Conservation (phyloP, 2,329 filamentous ascomycete species). For the Xylariaceae sp. region DNA sequence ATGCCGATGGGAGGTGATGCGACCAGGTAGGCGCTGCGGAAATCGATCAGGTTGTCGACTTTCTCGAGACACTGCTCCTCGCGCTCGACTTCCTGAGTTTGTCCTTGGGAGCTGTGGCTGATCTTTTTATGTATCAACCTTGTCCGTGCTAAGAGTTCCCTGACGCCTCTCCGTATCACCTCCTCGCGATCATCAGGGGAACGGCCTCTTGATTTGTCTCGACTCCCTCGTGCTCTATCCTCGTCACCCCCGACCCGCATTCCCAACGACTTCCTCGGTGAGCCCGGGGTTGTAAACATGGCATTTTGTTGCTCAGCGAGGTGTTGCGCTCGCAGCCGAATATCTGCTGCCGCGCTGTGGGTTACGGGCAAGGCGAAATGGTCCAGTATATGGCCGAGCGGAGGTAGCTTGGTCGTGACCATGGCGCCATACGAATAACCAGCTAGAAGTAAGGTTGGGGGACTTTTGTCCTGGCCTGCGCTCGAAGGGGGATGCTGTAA, state of each 20-base stretch:
- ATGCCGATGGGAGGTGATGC: constrained; percentile 68
- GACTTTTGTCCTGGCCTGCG: constrained; percentile 5
- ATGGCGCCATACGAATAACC: constrained; percentile 94
- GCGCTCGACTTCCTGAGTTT: constrained; percentile 17
- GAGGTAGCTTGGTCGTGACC: constrained; percentile 73
- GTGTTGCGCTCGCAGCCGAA: constrained; percentile 69
- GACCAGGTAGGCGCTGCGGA: constrained; percentile 60
- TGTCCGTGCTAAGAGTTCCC: constrained; percentile 50
- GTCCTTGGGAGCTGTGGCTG: constrained; percentile 19
- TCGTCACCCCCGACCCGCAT: constrained; percentile 57
- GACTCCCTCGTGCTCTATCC: constrained; percentile 42
- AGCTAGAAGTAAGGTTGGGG: constrained; percentile 54
- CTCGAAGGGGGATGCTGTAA: constrained; percentile 33
- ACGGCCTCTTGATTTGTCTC: constrained; percentile 41
- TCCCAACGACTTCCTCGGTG: constrained; percentile 41
- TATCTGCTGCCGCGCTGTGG: constrained; percentile 67
- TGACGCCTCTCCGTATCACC: constrained; percentile 49
- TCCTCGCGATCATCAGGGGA: constrained; percentile 54
- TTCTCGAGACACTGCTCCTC: constrained; percentile 32
- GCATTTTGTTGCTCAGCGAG: constrained; percentile 66
- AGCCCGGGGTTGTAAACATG: constrained; percentile 42
- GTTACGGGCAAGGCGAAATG: constrained; percentile 56
- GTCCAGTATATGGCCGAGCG: constrained; percentile 59
- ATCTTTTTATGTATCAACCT: constrained; percentile 33
- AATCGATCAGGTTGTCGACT: constrained; percentile 41